These are phyloP conservation scores for Crithidia acanthocephali DNA, from an alignment of 208 protist species.

Conservation along the genomic window DNA sequence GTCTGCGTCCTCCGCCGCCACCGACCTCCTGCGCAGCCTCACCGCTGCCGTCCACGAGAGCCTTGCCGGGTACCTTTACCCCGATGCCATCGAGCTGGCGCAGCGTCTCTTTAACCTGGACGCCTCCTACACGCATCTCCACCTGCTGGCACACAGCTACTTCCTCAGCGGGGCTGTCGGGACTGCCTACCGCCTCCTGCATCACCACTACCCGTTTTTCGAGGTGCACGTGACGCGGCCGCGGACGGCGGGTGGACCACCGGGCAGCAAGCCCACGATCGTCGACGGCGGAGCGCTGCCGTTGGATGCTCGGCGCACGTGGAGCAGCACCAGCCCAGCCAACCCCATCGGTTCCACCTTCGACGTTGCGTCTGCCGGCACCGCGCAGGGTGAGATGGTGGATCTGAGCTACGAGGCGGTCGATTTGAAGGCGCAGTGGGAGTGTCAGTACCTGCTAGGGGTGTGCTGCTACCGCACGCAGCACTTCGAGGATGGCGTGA, in stretches of 20 bases:
- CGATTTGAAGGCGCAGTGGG: conserved; percentile 60
- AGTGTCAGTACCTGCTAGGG: conserved; percentile 80
- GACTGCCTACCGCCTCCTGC: conserved; percentile 72
- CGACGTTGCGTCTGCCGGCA: not conserved
- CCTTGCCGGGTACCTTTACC: conserved; percentile 61
- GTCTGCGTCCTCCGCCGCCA: conserved; percentile 5
- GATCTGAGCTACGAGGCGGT: conserved; percentile 30
- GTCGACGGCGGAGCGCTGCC: conserved; percentile 12
- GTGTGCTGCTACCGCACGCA: conserved; percentile 74
- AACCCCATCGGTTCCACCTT: not conserved
- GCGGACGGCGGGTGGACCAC: conserved; percentile 14
- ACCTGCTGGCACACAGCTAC: conserved; percentile 81
- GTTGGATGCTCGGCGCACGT: conserved; percentile 27
- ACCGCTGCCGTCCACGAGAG: conserved; percentile 55
- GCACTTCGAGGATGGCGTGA: conserved; percentile 62
- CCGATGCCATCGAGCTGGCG: conserved; percentile 91
- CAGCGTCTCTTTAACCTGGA: conserved; percentile 82
- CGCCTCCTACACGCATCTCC: conserved; percentile 53
- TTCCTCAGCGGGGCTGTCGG: conserved; percentile 43
- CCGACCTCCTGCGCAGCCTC: conserved; percentile 31
- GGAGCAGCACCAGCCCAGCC: conserved; percentile 2
- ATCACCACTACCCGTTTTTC: conserved; percentile 66
- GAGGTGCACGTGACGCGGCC: conserved; percentile 36
- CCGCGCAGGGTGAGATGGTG: conserved; percentile 5
- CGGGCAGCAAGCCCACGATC: not conserved